These are phyloP conservation scores for Lagenidium sp. DNA, from an alignment of 352 stramenopile genomes.

Conservation along the genomic window DNA sequence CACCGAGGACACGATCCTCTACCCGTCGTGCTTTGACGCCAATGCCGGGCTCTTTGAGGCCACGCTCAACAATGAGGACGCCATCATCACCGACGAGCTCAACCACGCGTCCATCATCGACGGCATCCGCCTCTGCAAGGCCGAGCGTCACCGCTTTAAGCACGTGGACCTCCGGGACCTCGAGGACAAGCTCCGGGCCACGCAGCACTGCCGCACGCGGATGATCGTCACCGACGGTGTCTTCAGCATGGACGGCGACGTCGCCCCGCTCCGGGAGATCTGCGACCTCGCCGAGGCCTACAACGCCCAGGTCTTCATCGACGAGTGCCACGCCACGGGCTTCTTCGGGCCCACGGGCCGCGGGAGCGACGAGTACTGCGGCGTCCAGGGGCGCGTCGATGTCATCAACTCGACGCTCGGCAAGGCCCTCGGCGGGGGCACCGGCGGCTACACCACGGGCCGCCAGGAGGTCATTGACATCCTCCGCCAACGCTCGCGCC, in stretches of 20 bases:
- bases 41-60: conserved; percentile 91
- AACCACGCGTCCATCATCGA: conserved; percentile 95
- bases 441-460: conserved; percentile 89
- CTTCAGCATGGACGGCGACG: conserved; percentile 95
- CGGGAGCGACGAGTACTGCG: conserved; percentile 89
- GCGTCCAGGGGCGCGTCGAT: conserved; percentile 84
- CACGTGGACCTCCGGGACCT: conserved; percentile 91
- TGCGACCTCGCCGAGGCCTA: conserved; percentile 88
- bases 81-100: conserved; percentile 90
- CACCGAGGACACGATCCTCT: conserved; percentile 92
- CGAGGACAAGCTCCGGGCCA: conserved; percentile 83
- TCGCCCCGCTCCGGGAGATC: conserved; percentile 88
- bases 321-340: conserved; percentile 92
- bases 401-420: conserved; percentile 94
- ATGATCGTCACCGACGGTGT: conserved; percentile 92
- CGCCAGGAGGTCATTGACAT: conserved; percentile 89
- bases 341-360: conserved; percentile 90
- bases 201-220: conserved; percentile 85
- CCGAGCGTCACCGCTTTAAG: conserved; percentile 89
- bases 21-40: conserved; percentile 92
- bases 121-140: conserved; percentile 91
- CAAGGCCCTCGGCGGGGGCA: conserved; percentile 90
- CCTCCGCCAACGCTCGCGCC: conserved; percentile 83
- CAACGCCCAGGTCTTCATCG: conserved; percentile 90
- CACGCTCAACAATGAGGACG: conserved; percentile 83